Conservation (phyloP, 2,329 filamentous ascomycete species). For the Monilinia polystroma region DNA sequence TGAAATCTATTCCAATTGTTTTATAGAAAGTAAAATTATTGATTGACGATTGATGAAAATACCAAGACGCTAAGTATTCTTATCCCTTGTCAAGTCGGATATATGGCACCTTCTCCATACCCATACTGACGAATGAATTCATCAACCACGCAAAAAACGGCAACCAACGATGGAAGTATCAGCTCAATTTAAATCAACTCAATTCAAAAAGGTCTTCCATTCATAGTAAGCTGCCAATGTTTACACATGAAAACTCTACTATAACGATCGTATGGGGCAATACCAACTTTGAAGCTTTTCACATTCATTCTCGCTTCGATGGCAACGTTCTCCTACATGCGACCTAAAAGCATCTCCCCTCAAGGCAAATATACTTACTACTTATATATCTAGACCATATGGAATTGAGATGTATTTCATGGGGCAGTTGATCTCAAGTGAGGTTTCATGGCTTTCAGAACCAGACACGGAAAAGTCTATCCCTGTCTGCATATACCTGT, state of each 20-base stretch:
- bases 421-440: neutral
- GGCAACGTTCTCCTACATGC: neutral
- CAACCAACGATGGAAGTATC: no score
- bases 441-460: neutral
- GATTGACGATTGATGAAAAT: neutral
- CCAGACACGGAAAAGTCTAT: neutral
- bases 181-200: no score
- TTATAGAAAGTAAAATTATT: neutral
- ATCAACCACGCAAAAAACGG: no score
- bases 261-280: no score
- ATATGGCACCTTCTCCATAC: no score
- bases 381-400: neutral
- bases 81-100: neutral
- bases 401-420: neutral
- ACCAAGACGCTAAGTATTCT: conserved; percentile 17
- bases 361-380: no score
- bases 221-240: no score
- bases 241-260: no score
- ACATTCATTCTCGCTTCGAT: neutral
- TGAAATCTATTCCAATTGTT: neutral
- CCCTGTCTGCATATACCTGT: neutral
- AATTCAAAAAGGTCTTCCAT: no score
- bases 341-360: no score
- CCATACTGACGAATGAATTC: no score
- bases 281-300: no score